These are phyloP conservation scores for Rosa hybrid DNA, from an alignment of 331 rosid genomes.

Conservation along the genomic window DNA sequence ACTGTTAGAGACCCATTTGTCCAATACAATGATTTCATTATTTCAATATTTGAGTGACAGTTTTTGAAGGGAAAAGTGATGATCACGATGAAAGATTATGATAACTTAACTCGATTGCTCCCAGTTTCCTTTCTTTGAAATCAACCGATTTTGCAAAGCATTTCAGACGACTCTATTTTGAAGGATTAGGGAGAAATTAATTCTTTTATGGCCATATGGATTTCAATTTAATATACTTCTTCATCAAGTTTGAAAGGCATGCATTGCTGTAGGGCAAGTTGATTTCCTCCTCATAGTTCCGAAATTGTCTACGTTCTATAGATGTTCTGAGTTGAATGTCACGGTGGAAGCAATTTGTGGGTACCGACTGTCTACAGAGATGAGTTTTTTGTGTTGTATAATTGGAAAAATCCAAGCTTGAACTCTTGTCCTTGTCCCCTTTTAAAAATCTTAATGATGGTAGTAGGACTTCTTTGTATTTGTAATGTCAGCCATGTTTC, in stretches of 20 bases:
- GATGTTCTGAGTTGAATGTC: background rate
- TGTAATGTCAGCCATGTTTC: background rate
- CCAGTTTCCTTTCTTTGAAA: background rate
- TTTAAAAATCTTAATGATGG: slow-evolving; percentile 10
- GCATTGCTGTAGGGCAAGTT: background rate
- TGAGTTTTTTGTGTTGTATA: background rate
- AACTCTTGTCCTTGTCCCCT: background rate
- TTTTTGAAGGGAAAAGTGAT: background rate
- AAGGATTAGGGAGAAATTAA: background rate
- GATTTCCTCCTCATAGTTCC: background rate
- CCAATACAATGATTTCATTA: background rate
- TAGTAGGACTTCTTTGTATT: background rate
- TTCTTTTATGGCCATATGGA: background rate
- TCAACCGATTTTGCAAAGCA: background rate
- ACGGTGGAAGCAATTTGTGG: slow-evolving; percentile 6
- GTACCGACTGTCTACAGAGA: background rate
- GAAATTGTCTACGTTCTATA: background rate
- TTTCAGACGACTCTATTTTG: background rate
- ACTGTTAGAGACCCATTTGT: background rate
- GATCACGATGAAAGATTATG: background rate
- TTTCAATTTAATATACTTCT: background rate
- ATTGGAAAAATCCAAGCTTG: background rate
- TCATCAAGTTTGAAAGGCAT: background rate
- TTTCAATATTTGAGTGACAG: background rate
- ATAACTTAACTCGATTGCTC: background rate